A percentile compares a stretch with the other conserved stretches of the same genome.
Evolutionary conservation across 1,284 basidiomycete genomes (phyloP).

Genomic region (Meira nashicola): DNA sequence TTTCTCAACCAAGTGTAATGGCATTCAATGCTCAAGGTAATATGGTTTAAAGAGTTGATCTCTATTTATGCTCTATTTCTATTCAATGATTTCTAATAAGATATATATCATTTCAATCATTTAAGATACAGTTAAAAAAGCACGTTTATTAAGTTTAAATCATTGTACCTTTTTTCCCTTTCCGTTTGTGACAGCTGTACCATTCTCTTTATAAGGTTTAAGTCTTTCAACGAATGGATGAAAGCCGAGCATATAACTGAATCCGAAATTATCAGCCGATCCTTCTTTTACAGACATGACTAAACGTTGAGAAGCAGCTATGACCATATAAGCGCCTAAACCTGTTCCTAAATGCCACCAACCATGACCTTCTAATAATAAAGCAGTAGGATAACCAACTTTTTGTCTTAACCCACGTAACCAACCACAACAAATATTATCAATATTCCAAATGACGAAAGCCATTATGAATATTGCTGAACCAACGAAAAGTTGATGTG

Average conservation of each 20-base stretch:
- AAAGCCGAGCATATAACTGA: not conserved
- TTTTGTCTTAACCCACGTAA: slow-evolving; percentile 25
- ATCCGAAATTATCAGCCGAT: slow-evolving; percentile 23
- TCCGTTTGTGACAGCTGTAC: too few species aligned
- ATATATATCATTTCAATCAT: too few species aligned
- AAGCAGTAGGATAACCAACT: slow-evolving; percentile 36
- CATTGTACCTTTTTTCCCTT: too few species aligned
- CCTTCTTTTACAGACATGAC: slow-evolving; percentile 31
- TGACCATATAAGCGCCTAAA: slow-evolving; percentile 55
- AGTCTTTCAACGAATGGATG: too few species aligned
- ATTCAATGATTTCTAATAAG: too few species aligned
- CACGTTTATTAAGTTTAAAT: too few species aligned
- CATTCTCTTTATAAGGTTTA: too few species aligned
- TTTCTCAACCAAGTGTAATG: too few species aligned
- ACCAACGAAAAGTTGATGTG: slow-evolving; percentile 22
- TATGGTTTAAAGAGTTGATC: too few species aligned
- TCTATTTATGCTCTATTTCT: too few species aligned
- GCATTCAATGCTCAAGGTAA: too few species aligned
- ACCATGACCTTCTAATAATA: slow-evolving; percentile 46
- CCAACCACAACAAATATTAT: slow-evolving; percentile 57
- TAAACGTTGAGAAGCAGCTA: slow-evolving; percentile 41
- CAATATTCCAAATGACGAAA: slow-evolving; percentile 59
- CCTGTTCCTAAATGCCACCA: slow-evolving; percentile 59
- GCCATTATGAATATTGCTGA: slow-evolving; percentile 51
- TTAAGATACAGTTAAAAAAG: too few species aligned